A percentile compares a stretch with the other conserved stretches of the same genome.
phyloP scores from a whole-genome alignment of 2,329 filamentous ascomycete species.

The Xylariales sp. region DNA sequence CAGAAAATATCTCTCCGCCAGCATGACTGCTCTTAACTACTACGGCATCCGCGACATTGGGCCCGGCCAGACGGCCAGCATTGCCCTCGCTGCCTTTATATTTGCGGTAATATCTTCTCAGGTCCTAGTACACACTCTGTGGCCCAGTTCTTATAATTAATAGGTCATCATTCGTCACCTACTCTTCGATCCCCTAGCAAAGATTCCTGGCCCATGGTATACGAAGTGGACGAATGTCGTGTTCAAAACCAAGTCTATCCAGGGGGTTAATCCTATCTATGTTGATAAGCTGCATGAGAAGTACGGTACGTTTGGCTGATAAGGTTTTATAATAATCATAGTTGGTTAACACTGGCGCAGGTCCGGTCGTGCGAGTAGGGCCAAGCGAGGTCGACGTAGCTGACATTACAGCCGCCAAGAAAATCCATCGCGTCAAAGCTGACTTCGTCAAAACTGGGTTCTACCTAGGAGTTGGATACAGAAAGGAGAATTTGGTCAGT shows the following conservation, averaged over 20 bases:
- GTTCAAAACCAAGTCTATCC: slow-evolving; percentile 32
- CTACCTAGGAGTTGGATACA: slow-evolving; percentile 39
- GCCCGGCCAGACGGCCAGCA: neutral
- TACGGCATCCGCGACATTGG: neutral
- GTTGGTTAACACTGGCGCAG: slow-evolving; percentile 25
- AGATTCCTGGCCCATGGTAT: slow-evolving; percentile 42
- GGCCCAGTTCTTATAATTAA: neutral
- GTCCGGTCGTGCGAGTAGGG: slow-evolving; percentile 46
- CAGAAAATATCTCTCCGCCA: neutral
- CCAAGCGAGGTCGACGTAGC: slow-evolving; percentile 46
- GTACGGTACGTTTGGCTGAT: slow-evolving; percentile 39
- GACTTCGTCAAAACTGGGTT: slow-evolving; percentile 47
- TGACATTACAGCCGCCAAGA: slow-evolving; percentile 41
- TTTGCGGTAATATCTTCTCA: neutral
- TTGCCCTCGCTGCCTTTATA: neutral
- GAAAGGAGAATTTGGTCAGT: slow-evolving; percentile 53
- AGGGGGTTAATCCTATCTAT: slow-evolving; percentile 38
- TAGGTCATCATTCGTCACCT: slow-evolving; percentile 12
- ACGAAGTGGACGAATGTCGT: slow-evolving; percentile 41
- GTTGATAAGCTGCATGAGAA: slow-evolving; percentile 43
- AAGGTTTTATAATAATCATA: neutral
- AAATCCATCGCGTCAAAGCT: slow-evolving; percentile 48
- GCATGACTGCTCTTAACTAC: neutral
- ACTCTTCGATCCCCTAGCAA: slow-evolving; percentile 38
- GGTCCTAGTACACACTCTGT: neutral